Percentiles rank a stretch among this genome's conserved stretches.
These are phyloP conservation scores for Epichloe aotearoae DNA, from an alignment of 2,329 filamentous ascomycete genomes.

Conservation along the genomic window DNA sequence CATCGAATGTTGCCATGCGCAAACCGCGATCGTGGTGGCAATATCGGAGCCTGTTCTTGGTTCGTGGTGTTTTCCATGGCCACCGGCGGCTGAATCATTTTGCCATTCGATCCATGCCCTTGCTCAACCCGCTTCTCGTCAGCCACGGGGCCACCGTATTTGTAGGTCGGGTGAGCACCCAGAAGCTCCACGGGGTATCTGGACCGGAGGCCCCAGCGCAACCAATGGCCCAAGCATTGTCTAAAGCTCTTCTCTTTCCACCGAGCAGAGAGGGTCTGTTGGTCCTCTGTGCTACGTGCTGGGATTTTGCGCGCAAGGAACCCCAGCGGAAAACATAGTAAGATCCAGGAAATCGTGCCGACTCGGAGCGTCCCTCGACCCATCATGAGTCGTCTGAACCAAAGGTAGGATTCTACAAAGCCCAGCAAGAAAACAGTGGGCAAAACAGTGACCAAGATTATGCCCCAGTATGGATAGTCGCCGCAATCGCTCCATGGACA, in stretches of 20 bases:
- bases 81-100: background rate
- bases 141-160: background rate
- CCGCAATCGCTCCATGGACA: background rate
- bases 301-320: conserved; percentile 8
- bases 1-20: background rate
- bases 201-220: conserved; percentile 10
- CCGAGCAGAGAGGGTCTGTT: conserved; percentile 6
- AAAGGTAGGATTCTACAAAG: conserved; percentile 18
- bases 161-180: conserved; percentile 5
- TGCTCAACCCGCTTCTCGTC: background rate
- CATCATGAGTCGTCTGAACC: conserved; percentile 20
- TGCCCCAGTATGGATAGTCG: conserved; percentile 8
- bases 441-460: conserved; percentile 14
- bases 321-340: conserved; percentile 5
- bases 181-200: conserved; percentile 8
- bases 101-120: background rate
- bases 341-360: conserved; percentile 18
- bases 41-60: background rate
- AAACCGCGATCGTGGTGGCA: background rate
- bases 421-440: conserved; percentile 17
- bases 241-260: conserved; percentile 6
- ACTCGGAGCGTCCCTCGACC: conserved; percentile 16
- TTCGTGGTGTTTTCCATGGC: background rate
- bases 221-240: conserved; percentile 8
- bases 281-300: conserved; percentile 5